phyloP scores from a whole-genome alignment of 2,329 filamentous ascomycete genomes.

The Hypoxylon sp. region DNA sequence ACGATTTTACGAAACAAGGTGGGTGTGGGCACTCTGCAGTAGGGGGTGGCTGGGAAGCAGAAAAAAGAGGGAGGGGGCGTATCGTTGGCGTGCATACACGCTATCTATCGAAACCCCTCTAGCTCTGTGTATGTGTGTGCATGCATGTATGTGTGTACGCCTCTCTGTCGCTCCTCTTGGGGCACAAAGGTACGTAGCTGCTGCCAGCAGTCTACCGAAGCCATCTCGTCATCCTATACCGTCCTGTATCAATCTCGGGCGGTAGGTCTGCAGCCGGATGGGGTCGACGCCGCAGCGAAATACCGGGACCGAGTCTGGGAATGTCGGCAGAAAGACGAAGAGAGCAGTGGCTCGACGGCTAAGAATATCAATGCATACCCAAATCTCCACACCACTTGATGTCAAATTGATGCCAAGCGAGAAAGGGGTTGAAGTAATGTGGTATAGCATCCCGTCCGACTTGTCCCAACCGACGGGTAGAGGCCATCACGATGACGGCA shows the following conservation, averaged over 20 bases:
- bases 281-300: neutral
- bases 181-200: too few relatives aligned
- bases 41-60: neutral
- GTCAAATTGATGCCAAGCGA: neutral
- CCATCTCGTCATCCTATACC: slow-evolving; percentile 9
- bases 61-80: slow-evolving; percentile 16
- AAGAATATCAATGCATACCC: slow-evolving; percentile 2
- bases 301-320: neutral
- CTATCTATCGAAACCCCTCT: slow-evolving; percentile 35
- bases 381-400: slow-evolving; percentile 3
- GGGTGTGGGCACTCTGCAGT: slow-evolving; percentile 10
- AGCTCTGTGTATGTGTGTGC: too few relatives aligned
- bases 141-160: too few relatives aligned
- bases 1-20: slow-evolving; percentile 38
- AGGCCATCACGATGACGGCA: slow-evolving; percentile 29
- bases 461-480: slow-evolving; percentile 8
- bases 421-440: neutral
- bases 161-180: too few relatives aligned
- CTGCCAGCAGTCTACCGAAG: neutral
- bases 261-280: neutral
- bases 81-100: slow-evolving; percentile 23
- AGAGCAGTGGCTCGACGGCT: neutral
- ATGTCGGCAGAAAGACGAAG: neutral
- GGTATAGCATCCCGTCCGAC: slow-evolving; percentile 18
- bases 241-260: neutral